phyloP scores from a whole-genome alignment of 2,329 filamentous ascomycete species.

The Cadophora sp. region DNA sequence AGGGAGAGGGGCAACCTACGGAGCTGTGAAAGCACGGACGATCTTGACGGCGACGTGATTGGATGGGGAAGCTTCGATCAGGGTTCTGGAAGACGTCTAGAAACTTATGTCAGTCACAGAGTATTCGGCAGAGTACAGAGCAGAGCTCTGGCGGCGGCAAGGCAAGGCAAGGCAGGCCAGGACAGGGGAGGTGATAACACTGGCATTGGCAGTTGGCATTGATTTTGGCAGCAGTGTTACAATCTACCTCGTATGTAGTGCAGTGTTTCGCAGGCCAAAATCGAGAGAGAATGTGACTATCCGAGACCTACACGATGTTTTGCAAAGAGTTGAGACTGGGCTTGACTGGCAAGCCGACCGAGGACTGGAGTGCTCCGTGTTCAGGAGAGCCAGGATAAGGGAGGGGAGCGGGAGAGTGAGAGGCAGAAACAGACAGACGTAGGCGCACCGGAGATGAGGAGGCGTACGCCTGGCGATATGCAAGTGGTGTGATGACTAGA shows the following conservation, averaged over 20 bases:
- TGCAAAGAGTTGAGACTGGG: background rate
- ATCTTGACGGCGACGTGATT: background rate
- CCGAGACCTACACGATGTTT: background rate
- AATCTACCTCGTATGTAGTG: background rate
- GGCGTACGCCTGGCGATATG: background rate
- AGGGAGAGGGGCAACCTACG: slow-evolving; percentile 11
- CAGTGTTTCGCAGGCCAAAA: background rate
- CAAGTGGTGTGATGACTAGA: background rate
- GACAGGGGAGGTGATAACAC: background rate
- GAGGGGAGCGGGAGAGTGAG: background rate
- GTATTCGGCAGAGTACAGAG: slow-evolving; percentile 14
- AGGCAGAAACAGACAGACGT: no score
- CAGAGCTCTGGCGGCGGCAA: background rate
- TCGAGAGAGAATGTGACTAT: background rate
- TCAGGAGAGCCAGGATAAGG: background rate
- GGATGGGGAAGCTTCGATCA: slow-evolving; percentile 18
- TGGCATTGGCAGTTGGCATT: background rate
- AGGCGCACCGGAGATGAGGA: background rate
- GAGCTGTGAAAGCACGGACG: slow-evolving; percentile 13
- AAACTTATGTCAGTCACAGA: slow-evolving; percentile 8
- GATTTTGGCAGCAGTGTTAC: slow-evolving; percentile 1
- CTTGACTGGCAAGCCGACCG: background rate
- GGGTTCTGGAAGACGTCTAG: slow-evolving; percentile 20
- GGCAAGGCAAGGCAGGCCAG: background rate
- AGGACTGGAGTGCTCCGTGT: background rate